Evolutionary conservation across 768 basidiomycete species (phyloP).

Genomic region (Pisolithus orientalis): DNA sequence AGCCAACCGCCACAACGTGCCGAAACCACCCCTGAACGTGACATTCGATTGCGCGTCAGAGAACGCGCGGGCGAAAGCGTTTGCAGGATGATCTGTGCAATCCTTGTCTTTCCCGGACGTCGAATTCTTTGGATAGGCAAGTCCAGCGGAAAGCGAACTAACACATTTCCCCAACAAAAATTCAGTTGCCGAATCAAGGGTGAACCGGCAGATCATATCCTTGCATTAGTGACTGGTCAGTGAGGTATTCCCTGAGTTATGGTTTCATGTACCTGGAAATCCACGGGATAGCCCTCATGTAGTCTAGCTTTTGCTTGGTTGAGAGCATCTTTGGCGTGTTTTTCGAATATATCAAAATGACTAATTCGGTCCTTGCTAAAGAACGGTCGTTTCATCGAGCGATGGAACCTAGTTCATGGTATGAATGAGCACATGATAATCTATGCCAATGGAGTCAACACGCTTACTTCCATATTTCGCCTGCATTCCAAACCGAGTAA

Average conservation of each 20-base stretch:
- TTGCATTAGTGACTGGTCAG: not conserved
- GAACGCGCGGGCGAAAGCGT: constrained; percentile 37
- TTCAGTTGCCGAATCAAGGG: constrained; percentile 52
- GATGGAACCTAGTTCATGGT: constrained; percentile 29
- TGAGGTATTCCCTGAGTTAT: no score
- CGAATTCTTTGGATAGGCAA: constrained; percentile 26
- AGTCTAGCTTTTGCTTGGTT: constrained; percentile 27
- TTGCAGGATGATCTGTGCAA: constrained; percentile 24
- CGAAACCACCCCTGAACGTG: constrained; percentile 31
- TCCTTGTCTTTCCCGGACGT: constrained; percentile 16
- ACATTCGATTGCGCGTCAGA: constrained; percentile 29
- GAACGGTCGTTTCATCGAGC: constrained; percentile 39
- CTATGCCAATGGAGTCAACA: not conserved
- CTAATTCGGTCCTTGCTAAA: constrained; percentile 33
- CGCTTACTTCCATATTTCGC: constrained; percentile 34
- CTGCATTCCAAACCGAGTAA: constrained; percentile 6
- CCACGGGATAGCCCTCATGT: constrained; percentile 32
- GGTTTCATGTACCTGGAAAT: constrained; percentile 27
- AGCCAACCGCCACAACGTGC: constrained; percentile 42
- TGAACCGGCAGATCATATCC: constrained; percentile 40
- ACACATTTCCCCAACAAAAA: constrained; percentile 47
- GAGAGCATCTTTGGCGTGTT: constrained; percentile 28
- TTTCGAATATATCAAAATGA: constrained; percentile 36
- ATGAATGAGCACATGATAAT: constrained; percentile 13
- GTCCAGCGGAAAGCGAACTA: constrained; percentile 31